Evolutionary conservation across 192 early-diverging fungal genomes (phyloP).

Genomic region (Backusella sp.): DNA sequence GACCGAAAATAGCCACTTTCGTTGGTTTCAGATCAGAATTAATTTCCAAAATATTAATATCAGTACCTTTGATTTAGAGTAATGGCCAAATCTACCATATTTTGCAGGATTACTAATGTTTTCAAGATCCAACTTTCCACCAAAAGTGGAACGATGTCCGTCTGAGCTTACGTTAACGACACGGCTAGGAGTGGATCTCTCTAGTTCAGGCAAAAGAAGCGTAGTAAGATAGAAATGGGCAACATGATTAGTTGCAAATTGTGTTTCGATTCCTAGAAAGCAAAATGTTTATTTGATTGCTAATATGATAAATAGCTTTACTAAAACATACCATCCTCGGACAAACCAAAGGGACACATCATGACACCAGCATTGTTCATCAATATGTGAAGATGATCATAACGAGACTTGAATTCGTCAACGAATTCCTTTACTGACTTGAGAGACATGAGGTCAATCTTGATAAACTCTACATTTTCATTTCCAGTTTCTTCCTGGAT

Average conservation of each 20-base stretch:
- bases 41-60: neutral
- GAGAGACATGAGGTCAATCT: constrained; percentile 32
- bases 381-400: constrained; percentile 45
- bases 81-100: constrained; percentile 14
- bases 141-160: neutral
- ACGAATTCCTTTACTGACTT: constrained; percentile 40
- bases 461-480: constrained; percentile 23
- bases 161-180: constrained; percentile 33
- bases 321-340: constrained; percentile 35
- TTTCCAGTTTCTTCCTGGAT: constrained; percentile 27
- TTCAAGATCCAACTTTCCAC: constrained; percentile 13
- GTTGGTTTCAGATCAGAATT: neutral
- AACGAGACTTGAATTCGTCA: constrained; percentile 31
- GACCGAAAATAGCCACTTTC: neutral
- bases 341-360: constrained; percentile 39
- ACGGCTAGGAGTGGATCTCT: constrained; percentile 23
- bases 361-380: constrained; percentile 68
- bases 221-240: constrained; percentile 40
- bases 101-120: constrained; percentile 24
- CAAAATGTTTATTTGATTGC: neutral
- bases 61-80: constrained; percentile 24
- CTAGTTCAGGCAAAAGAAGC: constrained; percentile 24
- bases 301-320: neutral
- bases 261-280: constrained; percentile 49
- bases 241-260: constrained; percentile 57